Percentiles rank a stretch among this genome's conserved stretches.
These are phyloP conservation scores for Pneumocystis jirovecii DNA, from an alignment of 1,139 yeast genomes.

Conservation along the genomic window DNA sequence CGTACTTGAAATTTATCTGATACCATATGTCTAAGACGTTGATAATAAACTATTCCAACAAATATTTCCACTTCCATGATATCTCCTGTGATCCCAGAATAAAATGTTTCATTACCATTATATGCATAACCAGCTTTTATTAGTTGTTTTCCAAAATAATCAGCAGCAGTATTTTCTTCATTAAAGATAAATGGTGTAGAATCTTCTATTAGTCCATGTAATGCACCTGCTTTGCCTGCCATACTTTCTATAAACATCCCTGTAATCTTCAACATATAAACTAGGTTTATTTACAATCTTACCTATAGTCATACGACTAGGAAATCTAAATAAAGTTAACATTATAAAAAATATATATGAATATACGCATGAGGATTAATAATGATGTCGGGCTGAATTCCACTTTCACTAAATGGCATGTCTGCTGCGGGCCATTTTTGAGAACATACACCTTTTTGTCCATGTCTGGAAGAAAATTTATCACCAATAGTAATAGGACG, in stretches of 20 bases:
- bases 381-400: constrained; percentile 93
- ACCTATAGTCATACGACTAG: constrained; percentile 92
- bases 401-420: constrained; percentile 92
- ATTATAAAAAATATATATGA: neutral
- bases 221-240: constrained; percentile 96
- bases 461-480: constrained; percentile 95
- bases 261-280: neutral
- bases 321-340: constrained; percentile 35
- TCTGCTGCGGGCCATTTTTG: constrained; percentile 95
- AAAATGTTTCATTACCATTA: constrained; percentile 98
- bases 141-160: constrained; percentile 89
- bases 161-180: constrained; percentile 92
- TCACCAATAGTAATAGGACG: constrained; percentile 95
- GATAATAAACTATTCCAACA: constrained; percentile 93
- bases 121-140: constrained; percentile 80
- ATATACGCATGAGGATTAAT: constrained; percentile 79
- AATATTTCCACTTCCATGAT: constrained; percentile 91
- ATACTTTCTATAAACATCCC: constrained; percentile 98
- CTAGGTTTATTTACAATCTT: neutral
- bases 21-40: constrained; percentile 98
- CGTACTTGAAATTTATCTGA: constrained; percentile 98
- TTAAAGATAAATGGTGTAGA: constrained; percentile 66
- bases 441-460: constrained; percentile 98
- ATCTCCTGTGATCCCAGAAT: constrained; percentile 97
- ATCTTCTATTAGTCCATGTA: constrained; percentile 95